These are phyloP conservation scores for Aspergillus floridensis DNA, from an alignment of 2,329 filamentous ascomycete species.

Conservation along the genomic window DNA sequence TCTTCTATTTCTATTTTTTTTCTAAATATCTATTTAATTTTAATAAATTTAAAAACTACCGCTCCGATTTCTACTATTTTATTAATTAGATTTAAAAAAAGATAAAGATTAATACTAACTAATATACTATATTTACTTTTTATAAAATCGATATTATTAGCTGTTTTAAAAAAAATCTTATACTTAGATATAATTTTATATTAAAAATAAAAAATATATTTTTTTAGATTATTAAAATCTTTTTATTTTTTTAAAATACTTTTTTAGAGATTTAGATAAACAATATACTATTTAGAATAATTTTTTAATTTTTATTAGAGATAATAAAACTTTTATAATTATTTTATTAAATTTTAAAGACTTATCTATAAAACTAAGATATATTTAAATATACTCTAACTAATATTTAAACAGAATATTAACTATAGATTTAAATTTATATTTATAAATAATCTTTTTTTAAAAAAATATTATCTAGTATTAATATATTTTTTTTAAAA, in stretches of 20 bases:
- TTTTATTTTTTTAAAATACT: neutral
- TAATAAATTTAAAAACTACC: too few species aligned
- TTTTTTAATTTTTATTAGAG: too few species aligned
- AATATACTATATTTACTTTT: too few species aligned
- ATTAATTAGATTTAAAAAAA: too few species aligned
- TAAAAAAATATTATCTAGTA: neutral
- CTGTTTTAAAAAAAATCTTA: neutral
- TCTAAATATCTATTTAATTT: too few species aligned
- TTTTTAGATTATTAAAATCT: neutral
- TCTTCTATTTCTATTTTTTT: too few species aligned
- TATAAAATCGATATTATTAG: neutral
- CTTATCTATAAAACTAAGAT: neutral
- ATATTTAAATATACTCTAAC: neutral
- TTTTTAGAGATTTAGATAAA: too few species aligned
- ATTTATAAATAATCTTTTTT: neutral
- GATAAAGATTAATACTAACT: too few species aligned
- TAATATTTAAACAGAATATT: neutral
- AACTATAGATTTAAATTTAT: neutral
- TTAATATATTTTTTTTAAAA: neutral
- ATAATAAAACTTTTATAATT: too few species aligned
- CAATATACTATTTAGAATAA: too few species aligned
- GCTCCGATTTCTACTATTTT: too few species aligned
- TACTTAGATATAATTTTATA: neutral
- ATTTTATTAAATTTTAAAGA: too few species aligned
- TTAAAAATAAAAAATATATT: neutral